These are phyloP conservation scores for Colletotrichum sp. DNA, from an alignment of 2,329 filamentous ascomycete species.

Conservation along the genomic window DNA sequence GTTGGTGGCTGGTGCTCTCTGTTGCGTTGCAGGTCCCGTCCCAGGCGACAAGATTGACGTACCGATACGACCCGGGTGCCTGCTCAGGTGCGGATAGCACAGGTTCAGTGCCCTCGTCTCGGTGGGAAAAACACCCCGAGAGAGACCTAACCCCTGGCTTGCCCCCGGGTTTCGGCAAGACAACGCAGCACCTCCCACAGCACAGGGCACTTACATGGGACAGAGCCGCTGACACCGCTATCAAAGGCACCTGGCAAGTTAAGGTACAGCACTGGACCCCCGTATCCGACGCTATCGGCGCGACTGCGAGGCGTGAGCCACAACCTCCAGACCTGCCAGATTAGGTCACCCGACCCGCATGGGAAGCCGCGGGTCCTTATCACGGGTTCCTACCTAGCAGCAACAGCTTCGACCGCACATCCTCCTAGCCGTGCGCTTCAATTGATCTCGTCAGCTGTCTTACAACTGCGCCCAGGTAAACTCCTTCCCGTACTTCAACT, in stretches of 20 bases:
- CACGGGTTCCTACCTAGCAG: conserved; percentile 19
- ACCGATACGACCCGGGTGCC: background rate
- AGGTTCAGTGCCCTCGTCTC: background rate
- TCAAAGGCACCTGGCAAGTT: background rate
- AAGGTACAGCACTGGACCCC: background rate
- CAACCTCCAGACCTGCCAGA: conserved; percentile 20
- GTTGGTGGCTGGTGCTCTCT: background rate
- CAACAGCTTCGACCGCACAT: conserved; percentile 19
- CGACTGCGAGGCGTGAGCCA: background rate
- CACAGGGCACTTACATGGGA: background rate
- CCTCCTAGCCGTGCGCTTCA: conserved; percentile 12
- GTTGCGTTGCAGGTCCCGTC: background rate
- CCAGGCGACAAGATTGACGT: background rate
- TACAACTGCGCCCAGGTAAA: conserved; percentile 14
- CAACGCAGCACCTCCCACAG: background rate
- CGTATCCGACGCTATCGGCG: conserved; percentile 7
- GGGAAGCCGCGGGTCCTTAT: conserved; percentile 17
- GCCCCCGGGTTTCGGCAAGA: conserved; percentile 14
- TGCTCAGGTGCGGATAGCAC: background rate
- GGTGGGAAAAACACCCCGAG: background rate
- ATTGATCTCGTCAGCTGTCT: conserved; percentile 23
- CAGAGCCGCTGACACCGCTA: background rate
- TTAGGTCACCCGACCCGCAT: conserved; percentile 22
- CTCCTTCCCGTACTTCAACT: conserved; percentile 1
- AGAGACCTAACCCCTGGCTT: background rate